phyloP scores from a whole-genome alignment of 176 grass and related monocot species.

The Paspalum notatum region DNA sequence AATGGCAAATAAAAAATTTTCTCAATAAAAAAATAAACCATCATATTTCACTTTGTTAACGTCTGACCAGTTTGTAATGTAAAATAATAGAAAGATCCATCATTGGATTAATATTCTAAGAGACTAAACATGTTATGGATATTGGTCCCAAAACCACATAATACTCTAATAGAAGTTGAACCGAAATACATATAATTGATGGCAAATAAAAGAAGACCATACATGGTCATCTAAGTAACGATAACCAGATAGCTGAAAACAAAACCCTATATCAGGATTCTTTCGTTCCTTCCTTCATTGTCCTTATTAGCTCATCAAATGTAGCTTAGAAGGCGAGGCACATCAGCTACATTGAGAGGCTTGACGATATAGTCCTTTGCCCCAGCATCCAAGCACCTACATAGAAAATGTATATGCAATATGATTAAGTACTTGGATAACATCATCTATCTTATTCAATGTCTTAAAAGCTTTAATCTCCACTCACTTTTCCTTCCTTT shows the following conservation, averaged over 20 bases:
- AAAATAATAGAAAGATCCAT: not conserved
- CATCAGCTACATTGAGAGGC: not conserved
- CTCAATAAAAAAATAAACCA: too few species aligned
- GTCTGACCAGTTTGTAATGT: not conserved
- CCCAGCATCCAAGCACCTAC: constrained; percentile 15
- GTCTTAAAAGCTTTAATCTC: not conserved
- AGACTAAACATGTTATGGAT: not conserved
- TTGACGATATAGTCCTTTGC: not conserved
- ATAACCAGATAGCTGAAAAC: not conserved
- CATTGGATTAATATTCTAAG: not conserved
- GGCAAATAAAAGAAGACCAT: constrained; percentile 2
- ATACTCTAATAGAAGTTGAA: not conserved
- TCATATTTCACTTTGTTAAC: not conserved
- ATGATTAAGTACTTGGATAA: not conserved
- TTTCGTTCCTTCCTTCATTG: not conserved
- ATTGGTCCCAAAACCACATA: not conserved
- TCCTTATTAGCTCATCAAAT: not conserved
- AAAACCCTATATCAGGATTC: not conserved
- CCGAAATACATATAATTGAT: not conserved
- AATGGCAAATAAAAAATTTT: too few species aligned
- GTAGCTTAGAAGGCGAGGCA: not conserved
- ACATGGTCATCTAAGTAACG: not conserved
- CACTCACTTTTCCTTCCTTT: not conserved
- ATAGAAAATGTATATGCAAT: not conserved
- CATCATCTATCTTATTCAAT: not conserved